These are phyloP conservation scores for Westerdykella sp. DNA, from an alignment of 2,329 filamentous ascomycete species.

Conservation along the genomic window DNA sequence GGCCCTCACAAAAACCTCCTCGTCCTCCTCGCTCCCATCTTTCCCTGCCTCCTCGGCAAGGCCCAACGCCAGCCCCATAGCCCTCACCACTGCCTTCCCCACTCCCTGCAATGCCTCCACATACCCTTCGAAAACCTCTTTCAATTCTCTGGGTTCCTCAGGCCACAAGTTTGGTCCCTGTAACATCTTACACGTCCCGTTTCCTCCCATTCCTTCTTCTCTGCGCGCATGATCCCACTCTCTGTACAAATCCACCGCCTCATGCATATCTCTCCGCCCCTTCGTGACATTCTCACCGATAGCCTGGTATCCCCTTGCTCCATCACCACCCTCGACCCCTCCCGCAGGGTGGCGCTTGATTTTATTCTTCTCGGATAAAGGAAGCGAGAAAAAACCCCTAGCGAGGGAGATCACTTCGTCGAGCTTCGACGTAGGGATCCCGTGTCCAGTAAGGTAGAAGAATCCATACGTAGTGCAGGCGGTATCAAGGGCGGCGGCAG, in stretches of 20 bases:
- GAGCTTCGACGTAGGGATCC: conserved; percentile 26
- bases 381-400: conserved; percentile 30
- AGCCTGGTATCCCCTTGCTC: conserved; percentile 35
- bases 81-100: conserved; percentile 30
- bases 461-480: conserved; percentile 39
- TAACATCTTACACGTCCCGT: conserved; percentile 25
- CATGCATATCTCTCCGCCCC: conserved; percentile 32
- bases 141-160: conserved; percentile 20
- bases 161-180: conserved; percentile 43
- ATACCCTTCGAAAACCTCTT: conserved; percentile 28
- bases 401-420: conserved; percentile 27
- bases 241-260: conserved; percentile 38
- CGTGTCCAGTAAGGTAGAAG: conserved; percentile 41
- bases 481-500: conserved; percentile 26
- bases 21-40: conserved; percentile 15
- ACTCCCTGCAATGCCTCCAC: conserved; percentile 24
- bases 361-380: conserved; percentile 24
- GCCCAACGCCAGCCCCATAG: conserved; percentile 36
- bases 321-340: conserved; percentile 29
- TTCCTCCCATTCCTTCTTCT: conserved; percentile 11
- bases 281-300: conserved; percentile 35
- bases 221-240: conserved; percentile 28
- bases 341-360: conserved; percentile 33
- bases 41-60: conserved; percentile 10
- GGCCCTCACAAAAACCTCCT: conserved; percentile 27